phyloP scores from a whole-genome alignment of 2,329 filamentous ascomycete species.

The Microcera coccophila region DNA sequence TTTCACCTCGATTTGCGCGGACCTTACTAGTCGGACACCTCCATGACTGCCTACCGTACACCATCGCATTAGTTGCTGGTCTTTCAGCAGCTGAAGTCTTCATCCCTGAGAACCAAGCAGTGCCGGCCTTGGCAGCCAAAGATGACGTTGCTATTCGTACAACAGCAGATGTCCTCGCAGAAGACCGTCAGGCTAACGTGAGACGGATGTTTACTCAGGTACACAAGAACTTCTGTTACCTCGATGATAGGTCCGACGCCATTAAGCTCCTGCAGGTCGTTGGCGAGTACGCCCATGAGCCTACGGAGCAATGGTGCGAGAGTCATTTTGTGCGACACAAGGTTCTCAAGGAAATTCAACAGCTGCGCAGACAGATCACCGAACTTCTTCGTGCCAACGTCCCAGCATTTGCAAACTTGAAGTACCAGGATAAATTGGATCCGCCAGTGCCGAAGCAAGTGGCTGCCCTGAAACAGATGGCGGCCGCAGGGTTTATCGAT shows the following conservation, averaged over 20 bases:
- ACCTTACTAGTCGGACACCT: conserved; percentile 86
- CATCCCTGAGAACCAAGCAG: conserved; percentile 73
- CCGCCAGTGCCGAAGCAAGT: conserved; percentile 64
- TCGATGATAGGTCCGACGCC: conserved; percentile 81
- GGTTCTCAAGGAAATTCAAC: conserved; percentile 78
- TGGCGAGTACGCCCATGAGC: conserved; percentile 77
- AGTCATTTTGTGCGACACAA: conserved; percentile 84
- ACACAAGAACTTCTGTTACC: conserved; percentile 72
- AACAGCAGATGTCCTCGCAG: conserved; percentile 66
- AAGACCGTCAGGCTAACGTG: conserved; percentile 64
- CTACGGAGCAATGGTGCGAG: conserved; percentile 69
- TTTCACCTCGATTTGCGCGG: conserved; percentile 85
- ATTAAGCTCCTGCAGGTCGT: conserved; percentile 88
- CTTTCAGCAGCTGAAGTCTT: conserved; percentile 87
- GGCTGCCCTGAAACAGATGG: conserved; percentile 82
- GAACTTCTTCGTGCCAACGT: conserved; percentile 75
- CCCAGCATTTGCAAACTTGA: conserved; percentile 56
- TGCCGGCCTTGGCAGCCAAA: conserved; percentile 52
- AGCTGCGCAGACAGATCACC: conserved; percentile 78
- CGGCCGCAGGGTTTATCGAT: conserved; percentile 88
- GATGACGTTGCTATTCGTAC: conserved; percentile 51
- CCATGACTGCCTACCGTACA: conserved; percentile 77
- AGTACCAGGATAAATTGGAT: conserved; percentile 53
- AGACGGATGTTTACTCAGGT: conserved; percentile 62
- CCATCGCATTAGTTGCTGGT: conserved; percentile 82